phyloP scores from a whole-genome alignment of 2,329 filamentous ascomycete genomes.

The Neocucurbitaria cava region DNA sequence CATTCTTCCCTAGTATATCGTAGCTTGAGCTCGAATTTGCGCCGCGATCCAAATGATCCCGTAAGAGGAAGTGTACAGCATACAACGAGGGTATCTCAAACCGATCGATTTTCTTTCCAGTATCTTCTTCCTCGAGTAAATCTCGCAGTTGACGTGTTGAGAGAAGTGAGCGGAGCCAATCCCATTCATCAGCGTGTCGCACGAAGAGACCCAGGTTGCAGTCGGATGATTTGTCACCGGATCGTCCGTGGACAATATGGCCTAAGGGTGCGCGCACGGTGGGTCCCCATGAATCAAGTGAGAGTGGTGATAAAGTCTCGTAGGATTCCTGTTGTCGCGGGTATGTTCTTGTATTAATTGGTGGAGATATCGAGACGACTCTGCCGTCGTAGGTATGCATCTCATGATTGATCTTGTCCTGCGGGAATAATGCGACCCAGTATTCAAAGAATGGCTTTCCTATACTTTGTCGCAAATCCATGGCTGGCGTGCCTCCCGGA shows the following conservation, averaged over 20 bases:
- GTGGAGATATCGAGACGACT: not conserved
- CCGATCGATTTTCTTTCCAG: constrained; percentile 40
- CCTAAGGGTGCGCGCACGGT: constrained; percentile 47
- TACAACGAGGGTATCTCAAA: not conserved
- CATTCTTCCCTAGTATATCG: constrained; percentile 52
- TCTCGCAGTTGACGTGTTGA: constrained; percentile 14
- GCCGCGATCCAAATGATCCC: constrained; percentile 54
- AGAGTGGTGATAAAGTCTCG: constrained; percentile 32
- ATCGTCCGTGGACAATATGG: constrained; percentile 32
- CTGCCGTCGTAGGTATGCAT: no score
- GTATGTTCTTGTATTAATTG: not conserved
- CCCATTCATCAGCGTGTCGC: constrained; percentile 28
- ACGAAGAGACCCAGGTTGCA: constrained; percentile 35
- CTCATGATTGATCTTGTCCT: no score
- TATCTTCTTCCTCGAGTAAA: constrained; percentile 18
- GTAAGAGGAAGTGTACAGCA: constrained; percentile 50
- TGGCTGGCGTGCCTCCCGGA: no score
- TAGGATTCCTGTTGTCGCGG: not conserved
- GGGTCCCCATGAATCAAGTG: constrained; percentile 37
- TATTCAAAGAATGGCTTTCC: constrained; percentile 27
- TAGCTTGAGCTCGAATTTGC: constrained; percentile 50
- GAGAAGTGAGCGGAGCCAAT: constrained; percentile 27
- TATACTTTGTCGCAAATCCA: no score
- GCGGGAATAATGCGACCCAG: constrained; percentile 18
- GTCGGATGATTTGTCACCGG: constrained; percentile 36